phyloP scores from a whole-genome alignment of 169 alveolate genomes.

The Cryptosporidium meleagridis region DNA sequence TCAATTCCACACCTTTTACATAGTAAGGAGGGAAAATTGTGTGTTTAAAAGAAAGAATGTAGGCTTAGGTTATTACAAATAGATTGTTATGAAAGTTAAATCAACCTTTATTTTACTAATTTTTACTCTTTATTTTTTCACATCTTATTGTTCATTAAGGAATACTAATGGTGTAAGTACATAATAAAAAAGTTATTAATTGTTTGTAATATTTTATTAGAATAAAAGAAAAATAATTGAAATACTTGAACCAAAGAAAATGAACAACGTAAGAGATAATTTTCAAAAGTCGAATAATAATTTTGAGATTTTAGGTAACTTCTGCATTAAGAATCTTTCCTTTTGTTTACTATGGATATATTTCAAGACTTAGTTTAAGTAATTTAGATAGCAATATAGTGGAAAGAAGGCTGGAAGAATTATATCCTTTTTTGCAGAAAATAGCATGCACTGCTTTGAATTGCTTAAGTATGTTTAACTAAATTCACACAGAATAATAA shows the following conservation, averaged over 20 bases:
- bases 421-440: conserved; percentile 52
- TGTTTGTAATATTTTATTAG: background rate
- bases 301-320: conserved; percentile 16
- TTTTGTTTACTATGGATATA: conserved; percentile 65
- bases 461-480: conserved; percentile 58
- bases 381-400: conserved; percentile 14
- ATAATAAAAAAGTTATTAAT: background rate
- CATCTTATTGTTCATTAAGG: background rate
- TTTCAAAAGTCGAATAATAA: background rate
- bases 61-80: too few relatives aligned
- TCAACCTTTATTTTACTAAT: background rate
- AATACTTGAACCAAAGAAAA: conserved; percentile 16
- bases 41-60: too few relatives aligned
- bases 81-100: background rate
- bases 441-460: conserved; percentile 3
- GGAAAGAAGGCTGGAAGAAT: conserved; percentile 50
- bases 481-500: background rate
- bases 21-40: background rate
- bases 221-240: background rate
- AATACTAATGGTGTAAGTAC: conserved; percentile 7
- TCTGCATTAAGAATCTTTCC: conserved; percentile 48
- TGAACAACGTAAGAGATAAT: conserved; percentile 35
- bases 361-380: conserved; percentile 70
- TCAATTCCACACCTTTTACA: background rate
- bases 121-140: background rate